A percentile compares a stretch with the other conserved stretches of the same genome.
Evolutionary conservation across 805 yeast genomes (phyloP).

Genomic region (Millerago galiae): DNA sequence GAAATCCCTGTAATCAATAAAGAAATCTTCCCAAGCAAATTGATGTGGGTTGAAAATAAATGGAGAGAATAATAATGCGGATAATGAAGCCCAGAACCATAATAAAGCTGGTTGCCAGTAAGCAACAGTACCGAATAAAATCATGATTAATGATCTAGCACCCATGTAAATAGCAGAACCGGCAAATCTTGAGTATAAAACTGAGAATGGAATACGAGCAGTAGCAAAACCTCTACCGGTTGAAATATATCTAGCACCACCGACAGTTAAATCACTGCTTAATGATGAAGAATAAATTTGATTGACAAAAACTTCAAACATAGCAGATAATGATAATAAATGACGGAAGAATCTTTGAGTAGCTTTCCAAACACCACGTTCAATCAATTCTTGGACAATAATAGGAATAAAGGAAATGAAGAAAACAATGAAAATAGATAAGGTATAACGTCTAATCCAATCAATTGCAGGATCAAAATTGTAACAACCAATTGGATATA

Average conservation of each 20-base stretch:
- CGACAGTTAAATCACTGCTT: constrained; percentile 65
- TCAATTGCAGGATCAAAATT: constrained; percentile 67
- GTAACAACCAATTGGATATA: constrained; percentile 66
- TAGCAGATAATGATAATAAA: constrained; percentile 63
- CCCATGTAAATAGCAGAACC: constrained; percentile 82
- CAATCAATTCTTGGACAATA: constrained; percentile 72
- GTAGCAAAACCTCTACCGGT: constrained; percentile 88
- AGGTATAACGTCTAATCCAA: constrained; percentile 77
- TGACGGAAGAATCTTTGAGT: constrained; percentile 64
- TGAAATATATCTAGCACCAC: constrained; percentile 83
- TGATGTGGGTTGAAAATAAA: constrained; percentile 97
- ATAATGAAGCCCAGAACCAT: constrained; percentile 95
- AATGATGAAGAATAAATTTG: constrained; percentile 71
- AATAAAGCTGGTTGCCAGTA: constrained; percentile 90
- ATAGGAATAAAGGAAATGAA: constrained; percentile 75
- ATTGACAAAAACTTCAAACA: constrained; percentile 80
- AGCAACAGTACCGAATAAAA: constrained; percentile 65
- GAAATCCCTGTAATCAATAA: constrained; percentile 92
- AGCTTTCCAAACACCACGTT: constrained; percentile 76
- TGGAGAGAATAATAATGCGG: constrained; percentile 87
- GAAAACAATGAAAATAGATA: constrained; percentile 78
- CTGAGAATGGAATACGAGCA: constrained; percentile 69
- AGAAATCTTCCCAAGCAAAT: constrained; percentile 93
- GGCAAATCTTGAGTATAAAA: constrained; percentile 70
- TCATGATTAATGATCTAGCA: constrained; percentile 67